phyloP scores from a whole-genome alignment of 176 grass and related monocot genomes.

The Phoenix roebelenii region DNA sequence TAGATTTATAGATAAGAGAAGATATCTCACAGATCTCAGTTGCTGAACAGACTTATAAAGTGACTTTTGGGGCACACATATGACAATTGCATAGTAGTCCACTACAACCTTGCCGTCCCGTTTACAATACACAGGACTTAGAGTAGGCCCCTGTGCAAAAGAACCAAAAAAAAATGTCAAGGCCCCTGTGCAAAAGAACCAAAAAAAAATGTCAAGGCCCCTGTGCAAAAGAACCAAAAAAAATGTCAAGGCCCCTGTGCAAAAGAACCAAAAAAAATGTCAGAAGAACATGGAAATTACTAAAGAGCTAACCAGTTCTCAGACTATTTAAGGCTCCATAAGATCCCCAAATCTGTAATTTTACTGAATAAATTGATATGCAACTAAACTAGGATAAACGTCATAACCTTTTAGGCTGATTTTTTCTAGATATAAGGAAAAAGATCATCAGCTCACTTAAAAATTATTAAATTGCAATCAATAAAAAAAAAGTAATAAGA shows the following conservation, averaged over 20 bases:
- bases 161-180: too few species aligned
- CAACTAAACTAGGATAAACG: too few species aligned
- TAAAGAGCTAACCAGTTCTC: too few species aligned
- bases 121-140: slow-evolving; percentile 71
- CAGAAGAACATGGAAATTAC: background rate
- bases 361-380: too few species aligned
- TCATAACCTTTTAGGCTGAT: too few species aligned
- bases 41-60: slow-evolving; percentile 93
- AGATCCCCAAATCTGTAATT: too few species aligned
- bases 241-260: slow-evolving; percentile 51
- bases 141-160: slow-evolving; percentile 77
- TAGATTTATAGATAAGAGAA: background rate
- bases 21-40: slow-evolving; percentile 66
- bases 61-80: slow-evolving; percentile 69
- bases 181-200: slow-evolving; percentile 66
- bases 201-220: slow-evolving; percentile 24
- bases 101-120: slow-evolving; percentile 50
- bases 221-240: slow-evolving; percentile 38
- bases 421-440: too few species aligned
- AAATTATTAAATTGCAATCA: too few species aligned
- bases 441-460: too few species aligned
- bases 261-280: slow-evolving; percentile 4
- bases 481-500: too few species aligned
- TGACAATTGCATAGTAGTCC: slow-evolving; percentile 80
- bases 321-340: too few species aligned